These are phyloP conservation scores for Pichia sp. DNA, from an alignment of 1,139 yeast genomes.

Conservation along the genomic window DNA sequence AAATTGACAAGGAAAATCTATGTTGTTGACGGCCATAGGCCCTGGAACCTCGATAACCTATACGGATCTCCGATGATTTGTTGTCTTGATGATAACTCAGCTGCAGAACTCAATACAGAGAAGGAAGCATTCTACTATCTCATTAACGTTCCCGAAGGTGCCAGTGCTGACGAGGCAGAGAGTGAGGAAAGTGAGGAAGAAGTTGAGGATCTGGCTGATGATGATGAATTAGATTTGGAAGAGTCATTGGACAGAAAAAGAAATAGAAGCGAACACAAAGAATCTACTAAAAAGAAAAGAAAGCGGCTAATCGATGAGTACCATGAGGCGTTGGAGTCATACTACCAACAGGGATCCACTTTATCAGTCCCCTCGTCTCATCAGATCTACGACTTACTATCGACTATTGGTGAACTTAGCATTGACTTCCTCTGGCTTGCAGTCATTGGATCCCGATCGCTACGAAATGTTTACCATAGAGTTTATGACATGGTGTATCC, in stretches of 20 bases:
- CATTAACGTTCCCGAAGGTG: slow-evolving; percentile 37
- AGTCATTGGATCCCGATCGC: slow-evolving; percentile 81
- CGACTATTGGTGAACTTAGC: slow-evolving; percentile 74
- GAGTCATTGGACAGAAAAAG: slow-evolving; percentile 31
- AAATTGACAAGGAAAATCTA: slow-evolving; percentile 53
- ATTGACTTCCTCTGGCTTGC: slow-evolving; percentile 78
- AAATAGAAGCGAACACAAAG: slow-evolving; percentile 16
- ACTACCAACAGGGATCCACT: slow-evolving; percentile 80
- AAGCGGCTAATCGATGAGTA: slow-evolving; percentile 35
- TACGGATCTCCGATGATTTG: slow-evolving; percentile 78
- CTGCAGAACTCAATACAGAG: slow-evolving; percentile 49
- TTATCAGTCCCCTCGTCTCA: slow-evolving; percentile 71
- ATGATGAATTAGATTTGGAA: slow-evolving; percentile 31
- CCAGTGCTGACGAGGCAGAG: slow-evolving; percentile 36
- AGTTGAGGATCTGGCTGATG: slow-evolving; percentile 29
- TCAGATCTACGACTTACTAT: slow-evolving; percentile 72
- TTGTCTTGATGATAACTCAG: slow-evolving; percentile 88
- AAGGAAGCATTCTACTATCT: slow-evolving; percentile 52
- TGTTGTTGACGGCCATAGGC: slow-evolving; percentile 87
- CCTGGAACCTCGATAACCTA: slow-evolving; percentile 92
- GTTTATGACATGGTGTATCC: slow-evolving; percentile 73
- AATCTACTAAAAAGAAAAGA: slow-evolving; percentile 40
- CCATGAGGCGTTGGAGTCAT: slow-evolving; percentile 57
- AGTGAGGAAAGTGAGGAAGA: slow-evolving; percentile 34
- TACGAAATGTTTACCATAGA: slow-evolving; percentile 71